Conservation (phyloP, 805 yeast species). For the Metschnikowia vanudenii region DNA sequence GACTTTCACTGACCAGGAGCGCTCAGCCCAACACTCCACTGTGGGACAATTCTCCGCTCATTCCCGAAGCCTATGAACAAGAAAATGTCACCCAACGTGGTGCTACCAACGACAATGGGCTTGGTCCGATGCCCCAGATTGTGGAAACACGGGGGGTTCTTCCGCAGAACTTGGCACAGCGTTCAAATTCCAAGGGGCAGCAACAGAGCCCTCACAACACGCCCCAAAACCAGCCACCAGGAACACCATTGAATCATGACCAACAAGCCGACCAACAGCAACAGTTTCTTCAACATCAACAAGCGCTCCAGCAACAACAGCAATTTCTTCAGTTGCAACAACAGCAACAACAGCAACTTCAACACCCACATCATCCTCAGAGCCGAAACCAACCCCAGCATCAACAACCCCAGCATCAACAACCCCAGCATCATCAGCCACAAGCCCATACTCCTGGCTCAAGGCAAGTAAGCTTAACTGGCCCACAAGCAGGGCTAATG, state of each 20-base stretch:
- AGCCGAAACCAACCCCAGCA: constrained; percentile 6
- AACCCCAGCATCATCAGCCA: constrained; percentile 7
- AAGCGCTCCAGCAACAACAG: constrained; percentile 8
- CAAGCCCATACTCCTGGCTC: not conserved
- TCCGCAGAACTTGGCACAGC: constrained; percentile 1
- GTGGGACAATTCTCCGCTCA: constrained; percentile 4
- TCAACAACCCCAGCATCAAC: not conserved
- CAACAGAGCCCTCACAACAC: not conserved
- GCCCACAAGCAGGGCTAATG: not conserved
- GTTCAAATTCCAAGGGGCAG: not conserved
- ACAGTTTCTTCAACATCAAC: constrained; percentile 8
- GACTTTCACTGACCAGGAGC: not conserved
- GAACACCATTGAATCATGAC: not conserved
- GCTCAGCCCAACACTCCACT: constrained; percentile 4
- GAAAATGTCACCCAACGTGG: not conserved
- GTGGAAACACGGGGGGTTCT: constrained; percentile 3
- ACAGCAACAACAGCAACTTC: constrained; percentile 4
- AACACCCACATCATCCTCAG: constrained; percentile 1
- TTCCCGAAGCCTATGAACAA: not conserved
- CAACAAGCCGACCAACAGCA: constrained; percentile 1
- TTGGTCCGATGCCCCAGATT: constrained; percentile 3
- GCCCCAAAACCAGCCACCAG: too few species aligned
- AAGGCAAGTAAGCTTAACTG: not conserved
- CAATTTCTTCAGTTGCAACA: constrained; percentile 4
- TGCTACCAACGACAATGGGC: not conserved